These are phyloP conservation scores for Podospora conica DNA, from an alignment of 495 filamentous ascomycete species.

Conservation along the genomic window DNA sequence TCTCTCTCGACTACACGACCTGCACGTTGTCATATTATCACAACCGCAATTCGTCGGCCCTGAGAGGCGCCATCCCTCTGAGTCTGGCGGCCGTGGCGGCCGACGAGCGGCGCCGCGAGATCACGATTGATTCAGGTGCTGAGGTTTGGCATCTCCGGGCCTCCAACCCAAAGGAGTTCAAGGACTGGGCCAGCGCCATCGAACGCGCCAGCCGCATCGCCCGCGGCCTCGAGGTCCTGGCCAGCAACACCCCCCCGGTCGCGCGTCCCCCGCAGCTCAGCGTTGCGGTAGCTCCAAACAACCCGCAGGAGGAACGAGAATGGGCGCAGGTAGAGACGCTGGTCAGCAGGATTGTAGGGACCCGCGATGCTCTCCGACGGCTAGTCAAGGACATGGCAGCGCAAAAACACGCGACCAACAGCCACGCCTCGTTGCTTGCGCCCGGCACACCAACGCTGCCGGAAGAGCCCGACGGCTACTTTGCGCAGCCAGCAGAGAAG, in stretches of 20 bases:
- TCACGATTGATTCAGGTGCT: slow-evolving; percentile 92
- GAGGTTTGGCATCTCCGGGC: slow-evolving; percentile 97
- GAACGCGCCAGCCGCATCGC: slow-evolving; percentile 65
- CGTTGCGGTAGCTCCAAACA: slow-evolving; percentile 16
- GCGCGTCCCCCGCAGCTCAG: slow-evolving; percentile 16
- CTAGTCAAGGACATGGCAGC: slow-evolving; percentile 77
- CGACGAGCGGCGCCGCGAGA: slow-evolving; percentile 79
- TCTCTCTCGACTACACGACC: slow-evolving; percentile 86
- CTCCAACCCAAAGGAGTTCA: slow-evolving; percentile 73
- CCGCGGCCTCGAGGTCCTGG: slow-evolving; percentile 37
- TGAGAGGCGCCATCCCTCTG: slow-evolving; percentile 87
- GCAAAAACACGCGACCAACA: slow-evolving; percentile 39
- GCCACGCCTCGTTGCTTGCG: slow-evolving; percentile 32
- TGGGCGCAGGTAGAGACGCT: slow-evolving; percentile 81
- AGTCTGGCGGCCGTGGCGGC: slow-evolving; percentile 85
- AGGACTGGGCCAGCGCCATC: slow-evolving; percentile 76
- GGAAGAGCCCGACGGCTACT: slow-evolving; percentile 43
- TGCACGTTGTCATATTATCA: slow-evolving; percentile 94
- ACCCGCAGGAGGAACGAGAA: slow-evolving; percentile 58
- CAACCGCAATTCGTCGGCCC: slow-evolving; percentile 79
- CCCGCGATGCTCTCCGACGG: slow-evolving; percentile 76
- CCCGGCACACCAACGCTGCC: slow-evolving; percentile 32
- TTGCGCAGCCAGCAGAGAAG: slow-evolving; percentile 37
- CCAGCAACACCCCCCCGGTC: slow-evolving; percentile 21
- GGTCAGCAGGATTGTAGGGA: slow-evolving; percentile 76